Percentiles rank a stretch among this genome's conserved stretches.
These are phyloP conservation scores for Acanthamoeba healyi DNA, from an alignment of 208 protist species.

Conservation along the genomic window DNA sequence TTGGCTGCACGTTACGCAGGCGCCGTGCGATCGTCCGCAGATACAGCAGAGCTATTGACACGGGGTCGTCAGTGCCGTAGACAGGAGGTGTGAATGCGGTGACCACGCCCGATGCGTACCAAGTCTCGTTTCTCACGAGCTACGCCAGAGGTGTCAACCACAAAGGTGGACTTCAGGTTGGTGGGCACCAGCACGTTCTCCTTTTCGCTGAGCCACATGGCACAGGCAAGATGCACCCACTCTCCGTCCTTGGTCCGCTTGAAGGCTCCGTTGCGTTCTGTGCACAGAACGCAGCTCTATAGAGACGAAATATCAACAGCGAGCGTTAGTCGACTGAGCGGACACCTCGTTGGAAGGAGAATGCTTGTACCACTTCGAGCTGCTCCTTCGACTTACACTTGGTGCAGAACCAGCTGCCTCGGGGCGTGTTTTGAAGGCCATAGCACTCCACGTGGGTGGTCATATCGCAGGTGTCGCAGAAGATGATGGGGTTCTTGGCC, in stretches of 20 bases:
- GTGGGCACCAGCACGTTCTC: slow-evolving; percentile 44
- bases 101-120: too few relatives aligned
- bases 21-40: slow-evolving; percentile 47
- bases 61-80: not conserved
- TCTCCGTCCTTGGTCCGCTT: slow-evolving; percentile 57
- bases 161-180: slow-evolving; percentile 52
- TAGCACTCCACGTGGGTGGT: slow-evolving; percentile 47
- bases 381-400: slow-evolving; percentile 67
- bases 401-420: slow-evolving; percentile 64
- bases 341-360: too few relatives aligned
- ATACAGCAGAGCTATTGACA: slow-evolving; percentile 10
- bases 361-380: slow-evolving; percentile 40
- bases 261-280: slow-evolving; percentile 40
- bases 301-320: not conserved
- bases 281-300: slow-evolving; percentile 35
- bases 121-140: slow-evolving; percentile 40
- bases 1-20: slow-evolving; percentile 17
- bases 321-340: not conserved
- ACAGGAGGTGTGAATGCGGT: not conserved
- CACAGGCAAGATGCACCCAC: slow-evolving; percentile 46
- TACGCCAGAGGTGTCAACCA: slow-evolving; percentile 29
- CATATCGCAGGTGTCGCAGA: slow-evolving; percentile 69
- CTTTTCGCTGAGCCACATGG: slow-evolving; percentile 37
- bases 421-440: slow-evolving; percentile 28
- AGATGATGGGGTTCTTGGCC: slow-evolving; percentile 49